phyloP scores from a whole-genome alignment of 371 early-diverging fungal genomes.

The Lichtheimia ornata region DNA sequence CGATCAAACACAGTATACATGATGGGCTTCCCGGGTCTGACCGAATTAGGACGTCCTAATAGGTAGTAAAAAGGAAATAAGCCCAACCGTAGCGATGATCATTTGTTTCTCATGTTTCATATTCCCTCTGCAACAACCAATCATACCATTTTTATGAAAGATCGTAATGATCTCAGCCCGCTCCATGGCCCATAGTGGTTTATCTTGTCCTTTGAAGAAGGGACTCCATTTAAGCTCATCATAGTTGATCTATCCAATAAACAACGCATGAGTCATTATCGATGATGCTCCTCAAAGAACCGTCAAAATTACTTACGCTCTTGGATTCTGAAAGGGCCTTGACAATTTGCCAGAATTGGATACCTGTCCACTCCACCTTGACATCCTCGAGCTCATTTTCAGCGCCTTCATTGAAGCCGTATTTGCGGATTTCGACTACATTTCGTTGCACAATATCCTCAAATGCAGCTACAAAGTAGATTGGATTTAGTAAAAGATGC shows the following conservation, averaged over 20 bases:
- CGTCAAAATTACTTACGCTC: constrained; percentile 43
- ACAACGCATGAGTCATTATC: constrained; percentile 2
- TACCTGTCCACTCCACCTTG: constrained; percentile 62
- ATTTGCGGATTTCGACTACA: constrained; percentile 83
- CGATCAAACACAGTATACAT: constrained; percentile 76
- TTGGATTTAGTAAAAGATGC: background rate
- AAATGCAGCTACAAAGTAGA: constrained; percentile 64
- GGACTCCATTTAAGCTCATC: constrained; percentile 79
- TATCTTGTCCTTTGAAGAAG: constrained; percentile 80
- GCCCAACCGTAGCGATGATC: background rate
- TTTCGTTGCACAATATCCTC: constrained; percentile 78
- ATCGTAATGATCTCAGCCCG: constrained; percentile 83
- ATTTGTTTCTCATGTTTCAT: too few relatives aligned
- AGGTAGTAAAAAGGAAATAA: background rate
- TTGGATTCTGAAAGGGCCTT: constrained; percentile 56
- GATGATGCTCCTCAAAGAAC: too few relatives aligned
- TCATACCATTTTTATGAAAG: constrained; percentile 69
- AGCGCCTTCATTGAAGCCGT: constrained; percentile 73
- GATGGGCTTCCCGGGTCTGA: constrained; percentile 84
- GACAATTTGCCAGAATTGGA: constrained; percentile 81
- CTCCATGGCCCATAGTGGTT: constrained; percentile 81
- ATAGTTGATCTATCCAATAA: constrained; percentile 55
- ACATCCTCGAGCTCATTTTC: constrained; percentile 41
- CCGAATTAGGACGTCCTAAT: constrained; percentile 72
- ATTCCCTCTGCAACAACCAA: too few relatives aligned